phyloP scores from a whole-genome alignment of 2,329 filamentous ascomycete species.

The Dothidotthia symphoricarpi region DNA sequence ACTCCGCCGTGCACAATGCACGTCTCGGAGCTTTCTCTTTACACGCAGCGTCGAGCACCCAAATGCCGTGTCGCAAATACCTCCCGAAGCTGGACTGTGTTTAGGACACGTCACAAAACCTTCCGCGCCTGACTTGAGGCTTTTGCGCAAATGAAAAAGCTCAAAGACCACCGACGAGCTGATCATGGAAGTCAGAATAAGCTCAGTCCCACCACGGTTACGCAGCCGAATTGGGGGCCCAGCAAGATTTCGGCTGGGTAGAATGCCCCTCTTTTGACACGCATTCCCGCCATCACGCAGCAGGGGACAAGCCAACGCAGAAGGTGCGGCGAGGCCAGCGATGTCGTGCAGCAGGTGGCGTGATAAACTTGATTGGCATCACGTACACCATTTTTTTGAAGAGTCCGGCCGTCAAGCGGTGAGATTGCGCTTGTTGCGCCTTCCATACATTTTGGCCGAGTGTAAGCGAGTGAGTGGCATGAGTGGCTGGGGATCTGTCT shows the following conservation, averaged over 20 bases:
- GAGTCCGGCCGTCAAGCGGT: neutral
- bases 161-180: neutral
- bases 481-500: too few species aligned
- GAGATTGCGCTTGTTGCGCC: neutral
- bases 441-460: too few species aligned
- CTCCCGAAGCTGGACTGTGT: too few species aligned
- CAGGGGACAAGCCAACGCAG: slow-evolving; percentile 11
- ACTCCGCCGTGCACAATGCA: too few species aligned
- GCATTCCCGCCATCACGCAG: slow-evolving; percentile 8
- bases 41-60: too few species aligned
- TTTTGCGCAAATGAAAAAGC: too few species aligned
- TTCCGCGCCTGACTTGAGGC: too few species aligned
- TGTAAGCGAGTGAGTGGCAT: slow-evolving; percentile 6
- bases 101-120: too few species aligned
- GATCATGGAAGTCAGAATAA: slow-evolving; percentile 27
- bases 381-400: slow-evolving; percentile 14
- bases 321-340: slow-evolving; percentile 25
- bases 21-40: too few species aligned
- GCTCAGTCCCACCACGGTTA: slow-evolving; percentile 34
- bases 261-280: slow-evolving; percentile 6
- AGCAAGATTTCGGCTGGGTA: slow-evolving; percentile 16
- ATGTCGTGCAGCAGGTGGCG: slow-evolving; percentile 30
- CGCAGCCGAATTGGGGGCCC: slow-evolving; percentile 24
- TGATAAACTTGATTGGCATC: too few species aligned
- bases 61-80: too few species aligned